Evolutionary conservation across 2,329 filamentous ascomycete species (phyloP).

Genomic region (Reticulascus tulasneorum): DNA sequence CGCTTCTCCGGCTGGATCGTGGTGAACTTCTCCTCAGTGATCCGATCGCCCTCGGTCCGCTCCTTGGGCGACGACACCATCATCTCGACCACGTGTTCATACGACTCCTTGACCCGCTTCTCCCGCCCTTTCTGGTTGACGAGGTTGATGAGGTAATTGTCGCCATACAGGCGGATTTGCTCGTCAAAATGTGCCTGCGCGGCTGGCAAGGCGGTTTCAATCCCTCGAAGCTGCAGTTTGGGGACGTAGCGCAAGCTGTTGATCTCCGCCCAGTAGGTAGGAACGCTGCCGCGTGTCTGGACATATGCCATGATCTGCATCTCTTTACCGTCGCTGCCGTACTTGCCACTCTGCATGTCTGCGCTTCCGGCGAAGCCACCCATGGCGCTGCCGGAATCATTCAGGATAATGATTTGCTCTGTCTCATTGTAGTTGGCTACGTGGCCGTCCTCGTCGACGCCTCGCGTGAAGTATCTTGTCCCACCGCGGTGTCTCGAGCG

Average conservation of each 20-base stretch:
- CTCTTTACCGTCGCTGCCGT: conserved; percentile 61
- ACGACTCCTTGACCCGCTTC: conserved; percentile 82
- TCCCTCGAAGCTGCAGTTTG: conserved; percentile 79
- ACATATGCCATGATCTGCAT: conserved; percentile 91
- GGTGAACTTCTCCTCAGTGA: conserved; percentile 76
- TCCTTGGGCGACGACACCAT: conserved; percentile 69
- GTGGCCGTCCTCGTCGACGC: conserved; percentile 87
- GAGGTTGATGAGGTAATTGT: conserved; percentile 95
- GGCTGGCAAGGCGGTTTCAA: conserved; percentile 74
- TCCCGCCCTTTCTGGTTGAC: conserved; percentile 96
- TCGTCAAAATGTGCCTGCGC: conserved; percentile 87
- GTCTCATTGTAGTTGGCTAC: conserved; percentile 99
- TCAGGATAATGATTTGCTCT: conserved; percentile 86
- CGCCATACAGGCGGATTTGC: conserved; percentile 89
- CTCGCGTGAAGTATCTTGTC: conserved; percentile 91
- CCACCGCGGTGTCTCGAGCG: conserved; percentile 85
- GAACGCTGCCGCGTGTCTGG: conserved; percentile 93
- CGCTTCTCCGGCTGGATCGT: conserved; percentile 63
- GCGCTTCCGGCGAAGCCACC: conserved; percentile 76
- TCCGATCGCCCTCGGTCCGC: conserved; percentile 57
- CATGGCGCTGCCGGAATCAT: conserved; percentile 69
- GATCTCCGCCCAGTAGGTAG: conserved; percentile 93
- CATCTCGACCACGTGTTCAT: conserved; percentile 81
- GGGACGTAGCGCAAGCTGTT: conserved; percentile 91
- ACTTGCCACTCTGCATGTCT: conserved; percentile 71